Percentiles rank a stretch among this genome's conserved stretches.
Conservation (phyloP, 1,284 basidiomycete genomes). For the Heterobasidion parviporum region DNA sequence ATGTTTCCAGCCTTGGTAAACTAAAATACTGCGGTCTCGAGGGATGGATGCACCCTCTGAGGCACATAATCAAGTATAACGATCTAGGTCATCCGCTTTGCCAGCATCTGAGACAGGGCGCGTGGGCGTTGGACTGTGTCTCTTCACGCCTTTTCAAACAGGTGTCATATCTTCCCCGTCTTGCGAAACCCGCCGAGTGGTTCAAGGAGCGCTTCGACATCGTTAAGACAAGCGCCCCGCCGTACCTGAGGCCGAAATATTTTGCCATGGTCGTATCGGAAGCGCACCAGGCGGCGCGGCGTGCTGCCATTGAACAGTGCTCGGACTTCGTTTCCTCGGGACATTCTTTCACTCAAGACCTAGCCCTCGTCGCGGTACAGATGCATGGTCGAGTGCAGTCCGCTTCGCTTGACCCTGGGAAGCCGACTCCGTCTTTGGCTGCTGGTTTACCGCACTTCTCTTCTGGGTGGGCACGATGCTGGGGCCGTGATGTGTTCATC, state of each 20-base stretch:
- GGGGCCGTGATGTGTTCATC: constrained; percentile 97
- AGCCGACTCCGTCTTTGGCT: constrained; percentile 73
- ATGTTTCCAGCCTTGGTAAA: constrained; percentile 64
- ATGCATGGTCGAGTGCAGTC: constrained; percentile 88
- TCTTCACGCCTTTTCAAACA: constrained; percentile 65
- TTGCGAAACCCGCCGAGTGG: constrained; percentile 72
- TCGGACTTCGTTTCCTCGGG: constrained; percentile 81
- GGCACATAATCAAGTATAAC: constrained; percentile 78
- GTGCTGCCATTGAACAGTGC: constrained; percentile 75
- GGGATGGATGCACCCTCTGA: constrained; percentile 89
- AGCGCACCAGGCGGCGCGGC: constrained; percentile 84
- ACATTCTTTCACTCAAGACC: constrained; percentile 82
- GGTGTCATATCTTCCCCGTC: constrained; percentile 30
- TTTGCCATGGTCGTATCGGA: constrained; percentile 85
- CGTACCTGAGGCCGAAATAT: constrained; percentile 89
- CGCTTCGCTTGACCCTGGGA: constrained; percentile 73
- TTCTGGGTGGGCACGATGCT: constrained; percentile 86
- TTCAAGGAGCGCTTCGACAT: constrained; percentile 77
- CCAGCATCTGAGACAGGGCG: constrained; percentile 76
- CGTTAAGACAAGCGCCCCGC: constrained; percentile 66
- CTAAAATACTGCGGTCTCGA: constrained; percentile 88
- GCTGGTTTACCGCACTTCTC: constrained; percentile 94
- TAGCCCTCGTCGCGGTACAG: constrained; percentile 82
- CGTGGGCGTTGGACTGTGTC: constrained; percentile 88
- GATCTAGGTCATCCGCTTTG: constrained; percentile 90